Conservation (phyloP, 176 grass and related monocot species). For the Triticum turgidum region DNA sequence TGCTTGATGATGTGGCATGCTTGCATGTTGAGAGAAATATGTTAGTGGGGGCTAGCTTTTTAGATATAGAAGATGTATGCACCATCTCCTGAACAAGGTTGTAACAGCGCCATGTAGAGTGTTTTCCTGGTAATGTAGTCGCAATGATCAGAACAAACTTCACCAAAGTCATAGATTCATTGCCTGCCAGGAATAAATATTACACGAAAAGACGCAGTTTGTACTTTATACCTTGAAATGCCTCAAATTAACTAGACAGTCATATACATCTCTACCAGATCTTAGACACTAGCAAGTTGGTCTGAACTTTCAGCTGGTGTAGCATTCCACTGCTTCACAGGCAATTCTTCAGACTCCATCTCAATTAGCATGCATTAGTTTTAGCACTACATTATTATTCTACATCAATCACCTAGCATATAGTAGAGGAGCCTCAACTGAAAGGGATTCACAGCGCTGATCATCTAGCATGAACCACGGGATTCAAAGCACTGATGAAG, state of each 20-base stretch:
- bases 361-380: neutral
- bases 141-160: neutral
- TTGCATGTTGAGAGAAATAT: no score
- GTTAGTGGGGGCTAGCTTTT: no score
- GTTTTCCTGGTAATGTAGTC: neutral
- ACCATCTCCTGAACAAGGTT: neutral
- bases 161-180: neutral
- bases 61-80: neutral
- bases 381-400: neutral
- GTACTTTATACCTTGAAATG: neutral
- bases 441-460: no score
- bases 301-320: neutral
- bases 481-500: no score
- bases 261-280: neutral
- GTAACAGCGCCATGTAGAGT: neutral
- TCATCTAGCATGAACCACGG: no score
- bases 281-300: neutral
- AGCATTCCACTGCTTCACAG: neutral
- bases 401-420: neutral
- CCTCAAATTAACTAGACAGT: neutral
- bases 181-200: neutral
- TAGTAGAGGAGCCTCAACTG: no score
- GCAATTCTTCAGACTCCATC: neutral
- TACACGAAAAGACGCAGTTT: neutral
- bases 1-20: no score